Evolutionary conservation across 495 filamentous ascomycete species (phyloP).

Genomic region (Xanthoparmelia taractica): DNA sequence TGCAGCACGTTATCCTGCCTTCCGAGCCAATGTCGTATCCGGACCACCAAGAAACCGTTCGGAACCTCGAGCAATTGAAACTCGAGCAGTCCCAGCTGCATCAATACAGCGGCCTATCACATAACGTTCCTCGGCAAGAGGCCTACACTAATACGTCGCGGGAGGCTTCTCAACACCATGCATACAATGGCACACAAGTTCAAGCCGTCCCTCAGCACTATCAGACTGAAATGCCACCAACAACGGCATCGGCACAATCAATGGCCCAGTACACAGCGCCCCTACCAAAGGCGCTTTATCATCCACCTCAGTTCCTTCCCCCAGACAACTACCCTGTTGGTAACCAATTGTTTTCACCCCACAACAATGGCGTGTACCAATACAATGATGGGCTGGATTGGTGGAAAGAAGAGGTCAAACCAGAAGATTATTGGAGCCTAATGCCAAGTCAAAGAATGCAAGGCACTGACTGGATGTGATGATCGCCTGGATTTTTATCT

Average conservation of each 20-base stretch:
- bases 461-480: not conserved
- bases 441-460: slow-evolving; percentile 10
- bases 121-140: slow-evolving; percentile 8
- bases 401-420: slow-evolving; percentile 14
- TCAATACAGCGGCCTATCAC: slow-evolving; percentile 2
- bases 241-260: slow-evolving; percentile 14
- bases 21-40: slow-evolving; percentile 11
- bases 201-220: slow-evolving; percentile 13
- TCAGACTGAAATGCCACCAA: slow-evolving; percentile 12
- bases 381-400: slow-evolving; percentile 1
- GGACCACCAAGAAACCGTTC: not conserved
- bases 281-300: slow-evolving; percentile 11
- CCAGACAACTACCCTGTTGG: slow-evolving; percentile 8
- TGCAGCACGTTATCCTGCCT: slow-evolving; percentile 5
- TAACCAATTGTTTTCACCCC: slow-evolving; percentile 2
- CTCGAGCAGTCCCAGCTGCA: slow-evolving; percentile 12
- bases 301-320: slow-evolving; percentile 8
- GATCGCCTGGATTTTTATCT: not conserved
- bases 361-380: not conserved
- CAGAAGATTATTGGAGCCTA: slow-evolving; percentile 6
- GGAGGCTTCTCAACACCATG: slow-evolving; percentile 14
- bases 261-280: slow-evolving; percentile 13
- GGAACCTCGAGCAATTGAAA: not conserved
- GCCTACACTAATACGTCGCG: slow-evolving; percentile 11
- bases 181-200: slow-evolving; percentile 8